Conservation (phyloP, 306 rosid genomes). For the Glycine latifolia region DNA sequence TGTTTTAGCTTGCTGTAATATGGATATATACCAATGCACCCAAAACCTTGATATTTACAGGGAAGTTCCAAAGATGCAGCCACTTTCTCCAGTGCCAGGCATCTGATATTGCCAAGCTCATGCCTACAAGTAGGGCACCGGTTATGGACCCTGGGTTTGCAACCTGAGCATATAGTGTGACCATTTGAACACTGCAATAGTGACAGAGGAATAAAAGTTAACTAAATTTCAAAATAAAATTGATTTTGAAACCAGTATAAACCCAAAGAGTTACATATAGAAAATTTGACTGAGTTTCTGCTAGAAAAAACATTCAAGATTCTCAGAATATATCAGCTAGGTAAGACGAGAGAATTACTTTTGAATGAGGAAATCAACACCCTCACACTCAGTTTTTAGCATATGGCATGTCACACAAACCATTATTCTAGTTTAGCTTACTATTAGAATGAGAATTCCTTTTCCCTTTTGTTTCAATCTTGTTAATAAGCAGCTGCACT, state of each 20-base stretch:
- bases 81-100: constrained; percentile 93
- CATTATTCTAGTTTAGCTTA: background rate
- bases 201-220: background rate
- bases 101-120: constrained; percentile 94
- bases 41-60: constrained; percentile 83
- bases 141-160: constrained; percentile 95
- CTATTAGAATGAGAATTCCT: background rate
- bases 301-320: background rate
- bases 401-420: background rate
- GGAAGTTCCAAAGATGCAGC: constrained; percentile 96
- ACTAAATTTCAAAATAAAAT: background rate
- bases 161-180: constrained; percentile 90
- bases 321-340: constrained; percentile 22
- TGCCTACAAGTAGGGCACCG: constrained; percentile 97
- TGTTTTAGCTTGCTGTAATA: constrained; percentile 94
- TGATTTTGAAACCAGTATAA: background rate
- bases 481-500: constrained; percentile 15
- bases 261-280: background rate
- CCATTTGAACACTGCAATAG: constrained; percentile 90
- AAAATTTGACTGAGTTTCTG: background rate
- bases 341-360: constrained; percentile 16
- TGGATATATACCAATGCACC: constrained; percentile 86
- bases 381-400: background rate
- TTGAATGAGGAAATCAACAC: constrained; percentile 23
- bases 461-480: background rate